Evolutionary conservation across 2,329 filamentous ascomycete species (phyloP).

Genomic region (Xylaria sp.): DNA sequence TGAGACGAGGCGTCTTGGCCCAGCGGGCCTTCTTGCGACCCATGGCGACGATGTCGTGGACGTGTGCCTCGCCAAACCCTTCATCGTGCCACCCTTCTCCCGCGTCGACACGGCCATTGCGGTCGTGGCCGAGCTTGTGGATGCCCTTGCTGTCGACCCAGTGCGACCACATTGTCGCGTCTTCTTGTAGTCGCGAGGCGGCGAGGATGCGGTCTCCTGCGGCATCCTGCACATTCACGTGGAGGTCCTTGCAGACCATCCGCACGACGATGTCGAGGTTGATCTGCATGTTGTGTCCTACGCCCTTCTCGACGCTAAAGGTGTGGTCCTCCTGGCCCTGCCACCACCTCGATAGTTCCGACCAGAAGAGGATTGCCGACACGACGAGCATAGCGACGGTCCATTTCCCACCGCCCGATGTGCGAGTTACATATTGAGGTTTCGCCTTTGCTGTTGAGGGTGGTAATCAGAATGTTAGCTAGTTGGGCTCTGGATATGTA

Average conservation of each 20-base stretch:
- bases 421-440: constrained; percentile 87
- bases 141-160: constrained; percentile 80
- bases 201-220: constrained; percentile 92
- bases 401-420: constrained; percentile 90
- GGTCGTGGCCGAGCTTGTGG: constrained; percentile 68
- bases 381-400: constrained; percentile 83
- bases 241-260: constrained; percentile 89
- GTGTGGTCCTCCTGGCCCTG: constrained; percentile 84
- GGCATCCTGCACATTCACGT: constrained; percentile 97
- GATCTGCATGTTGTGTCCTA: constrained; percentile 88
- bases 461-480: constrained; percentile 27
- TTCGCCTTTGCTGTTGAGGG: constrained; percentile 84
- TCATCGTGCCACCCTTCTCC: constrained; percentile 72
- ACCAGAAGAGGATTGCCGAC: constrained; percentile 79
- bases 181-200: constrained; percentile 75
- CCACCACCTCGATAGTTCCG: constrained; percentile 86
- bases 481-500: constrained; percentile 24
- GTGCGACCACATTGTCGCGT: constrained; percentile 82
- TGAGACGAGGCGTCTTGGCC: constrained; percentile 79
- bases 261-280: constrained; percentile 93
- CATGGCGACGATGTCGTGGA: constrained; percentile 88
- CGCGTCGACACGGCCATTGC: constrained; percentile 64
- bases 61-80: constrained; percentile 82
- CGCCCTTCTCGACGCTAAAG: constrained; percentile 92
- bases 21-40: constrained; percentile 72